Conservation (phyloP, 495 filamentous ascomycete species). For the Tuber borchii region DNA sequence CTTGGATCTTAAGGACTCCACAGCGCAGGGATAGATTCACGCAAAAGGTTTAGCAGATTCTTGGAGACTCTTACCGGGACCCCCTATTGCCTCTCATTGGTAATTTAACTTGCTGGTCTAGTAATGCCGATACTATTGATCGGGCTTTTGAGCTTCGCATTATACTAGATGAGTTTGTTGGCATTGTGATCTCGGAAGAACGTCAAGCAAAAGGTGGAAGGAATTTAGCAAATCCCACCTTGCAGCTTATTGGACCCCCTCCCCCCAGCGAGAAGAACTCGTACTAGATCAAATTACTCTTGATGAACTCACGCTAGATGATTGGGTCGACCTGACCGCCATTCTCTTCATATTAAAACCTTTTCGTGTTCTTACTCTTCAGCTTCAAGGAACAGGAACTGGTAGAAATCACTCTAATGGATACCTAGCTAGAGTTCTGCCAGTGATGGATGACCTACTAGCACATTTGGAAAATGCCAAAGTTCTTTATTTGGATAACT, state of each 20-base stretch:
- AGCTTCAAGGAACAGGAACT: not conserved
- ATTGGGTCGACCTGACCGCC: not conserved
- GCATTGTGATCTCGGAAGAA: not conserved
- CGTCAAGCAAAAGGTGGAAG: not conserved
- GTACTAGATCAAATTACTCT: not conserved
- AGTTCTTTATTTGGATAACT: not conserved
- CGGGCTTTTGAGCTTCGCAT: not conserved
- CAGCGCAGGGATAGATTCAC: not conserved
- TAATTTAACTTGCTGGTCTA: not conserved
- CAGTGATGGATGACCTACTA: constrained; percentile 1
- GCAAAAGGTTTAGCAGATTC: not conserved
- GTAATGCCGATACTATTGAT: not conserved
- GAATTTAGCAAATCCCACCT: no score
- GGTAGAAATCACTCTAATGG: not conserved
- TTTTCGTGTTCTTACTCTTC: not conserved
- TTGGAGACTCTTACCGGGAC: not conserved
- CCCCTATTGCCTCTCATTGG: not conserved
- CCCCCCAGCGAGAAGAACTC: no score
- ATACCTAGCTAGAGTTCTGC: not conserved
- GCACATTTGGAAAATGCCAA: not conserved
- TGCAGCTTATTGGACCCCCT: no score
- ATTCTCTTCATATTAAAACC: not conserved
- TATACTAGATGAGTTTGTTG: not conserved
- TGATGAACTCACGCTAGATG: not conserved
- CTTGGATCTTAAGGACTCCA: not conserved